These are phyloP conservation scores for Diaporthe sp. DNA, from an alignment of 2,329 filamentous ascomycete genomes.

Conservation along the genomic window DNA sequence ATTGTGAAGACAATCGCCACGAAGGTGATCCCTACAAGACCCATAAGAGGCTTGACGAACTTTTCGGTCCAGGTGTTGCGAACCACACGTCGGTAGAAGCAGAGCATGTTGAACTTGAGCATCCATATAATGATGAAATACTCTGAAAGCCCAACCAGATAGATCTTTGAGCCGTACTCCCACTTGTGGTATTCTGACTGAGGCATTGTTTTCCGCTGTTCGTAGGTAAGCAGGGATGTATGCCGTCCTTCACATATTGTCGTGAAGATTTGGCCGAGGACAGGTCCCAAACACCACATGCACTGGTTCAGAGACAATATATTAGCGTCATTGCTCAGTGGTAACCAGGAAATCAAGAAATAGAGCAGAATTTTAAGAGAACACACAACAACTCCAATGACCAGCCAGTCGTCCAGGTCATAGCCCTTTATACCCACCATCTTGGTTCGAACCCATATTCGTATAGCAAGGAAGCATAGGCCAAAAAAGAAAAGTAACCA, in stretches of 20 bases:
- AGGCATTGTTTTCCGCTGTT: not conserved
- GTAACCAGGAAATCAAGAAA: not conserved
- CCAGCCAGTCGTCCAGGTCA: not conserved
- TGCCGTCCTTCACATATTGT: not conserved
- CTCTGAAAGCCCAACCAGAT: not conserved
- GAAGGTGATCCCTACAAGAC: not conserved
- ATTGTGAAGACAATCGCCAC: not conserved
- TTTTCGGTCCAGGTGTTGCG: not conserved
- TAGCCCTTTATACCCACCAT: not conserved
- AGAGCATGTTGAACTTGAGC: constrained; percentile 10
- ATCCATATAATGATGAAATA: not conserved
- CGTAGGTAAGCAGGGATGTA: not conserved
- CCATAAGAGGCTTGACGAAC: not conserved
- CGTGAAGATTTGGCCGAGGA: not conserved
- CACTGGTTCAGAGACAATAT: not conserved
- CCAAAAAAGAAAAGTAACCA: constrained; percentile 1
- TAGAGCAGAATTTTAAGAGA: not conserved
- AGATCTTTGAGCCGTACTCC: not conserved
- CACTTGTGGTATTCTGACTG: not conserved
- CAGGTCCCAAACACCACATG: not conserved
- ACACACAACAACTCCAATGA: not conserved
- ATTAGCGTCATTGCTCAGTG: not conserved
- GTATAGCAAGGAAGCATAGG: not conserved
- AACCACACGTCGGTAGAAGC: not conserved
- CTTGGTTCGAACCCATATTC: not conserved